Evolutionary conservation across 768 basidiomycete genomes (phyloP).

Genomic region (Pleurotus platypus): DNA sequence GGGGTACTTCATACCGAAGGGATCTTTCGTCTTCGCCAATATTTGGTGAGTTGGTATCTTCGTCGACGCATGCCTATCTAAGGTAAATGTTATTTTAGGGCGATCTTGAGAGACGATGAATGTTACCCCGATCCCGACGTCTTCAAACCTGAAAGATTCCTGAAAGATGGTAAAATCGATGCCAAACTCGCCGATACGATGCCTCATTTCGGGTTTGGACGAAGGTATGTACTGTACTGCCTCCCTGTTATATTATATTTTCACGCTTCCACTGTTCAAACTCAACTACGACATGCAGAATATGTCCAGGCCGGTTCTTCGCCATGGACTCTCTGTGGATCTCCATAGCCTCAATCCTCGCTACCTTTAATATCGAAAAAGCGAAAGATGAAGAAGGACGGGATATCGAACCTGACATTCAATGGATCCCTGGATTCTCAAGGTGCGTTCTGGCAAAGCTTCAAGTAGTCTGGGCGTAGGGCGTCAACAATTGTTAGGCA

Average conservation of each 20-base stretch:
- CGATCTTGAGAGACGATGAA: constrained; percentile 28
- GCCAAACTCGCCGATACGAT: constrained; percentile 31
- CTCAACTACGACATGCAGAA: background rate
- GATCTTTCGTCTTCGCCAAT: constrained; percentile 27
- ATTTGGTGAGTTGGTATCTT: constrained; percentile 16
- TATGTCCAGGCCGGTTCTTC: constrained; percentile 9
- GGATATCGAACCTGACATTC: too few relatives aligned
- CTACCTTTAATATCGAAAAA: constrained; percentile 7
- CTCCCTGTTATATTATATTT: too few relatives aligned
- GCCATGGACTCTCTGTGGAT: constrained; percentile 5
- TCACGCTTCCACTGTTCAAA: too few relatives aligned
- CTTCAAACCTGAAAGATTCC: constrained; percentile 45
- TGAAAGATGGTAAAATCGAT: constrained; percentile 34
- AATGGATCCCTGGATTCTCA: too few relatives aligned
- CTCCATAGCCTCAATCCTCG: constrained; percentile 6
- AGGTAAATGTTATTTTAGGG: constrained; percentile 20
- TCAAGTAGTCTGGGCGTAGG: too few relatives aligned
- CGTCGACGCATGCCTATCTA: too few relatives aligned
- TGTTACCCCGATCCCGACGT: constrained; percentile 29
- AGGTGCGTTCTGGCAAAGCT: too few relatives aligned
- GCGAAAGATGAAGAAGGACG: constrained; percentile 6
- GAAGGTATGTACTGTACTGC: background rate
- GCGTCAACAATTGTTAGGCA: too few relatives aligned
- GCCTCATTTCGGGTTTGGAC: constrained; percentile 33
- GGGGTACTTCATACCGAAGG: constrained; percentile 28